These are phyloP conservation scores for Saraca asoca DNA, from an alignment of 331 rosid species.

Conservation along the genomic window DNA sequence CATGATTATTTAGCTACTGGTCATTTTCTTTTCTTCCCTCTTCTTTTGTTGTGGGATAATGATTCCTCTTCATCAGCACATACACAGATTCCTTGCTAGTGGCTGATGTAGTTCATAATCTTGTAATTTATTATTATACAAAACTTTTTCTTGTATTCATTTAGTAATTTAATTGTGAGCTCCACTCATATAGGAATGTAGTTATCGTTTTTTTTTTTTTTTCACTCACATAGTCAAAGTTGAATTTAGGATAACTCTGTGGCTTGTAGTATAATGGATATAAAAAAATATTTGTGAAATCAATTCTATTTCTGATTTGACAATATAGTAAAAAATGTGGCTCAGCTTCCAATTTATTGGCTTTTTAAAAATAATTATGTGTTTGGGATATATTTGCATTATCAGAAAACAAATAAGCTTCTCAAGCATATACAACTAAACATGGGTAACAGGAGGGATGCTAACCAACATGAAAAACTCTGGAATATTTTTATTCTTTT, in stretches of 20 bases:
- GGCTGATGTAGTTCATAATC: background rate
- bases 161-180: constrained; percentile 3
- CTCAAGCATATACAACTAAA: constrained; percentile 20
- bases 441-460: constrained; percentile 1
- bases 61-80: background rate
- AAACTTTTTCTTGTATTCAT: background rate
- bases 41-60: background rate
- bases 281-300: too few species aligned
- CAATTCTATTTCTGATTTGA: constrained; percentile 4
- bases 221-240: background rate
- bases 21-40: background rate
- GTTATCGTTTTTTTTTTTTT: background rate
- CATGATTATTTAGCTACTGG: background rate
- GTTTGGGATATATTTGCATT: background rate
- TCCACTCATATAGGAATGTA: background rate
- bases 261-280: too few species aligned
- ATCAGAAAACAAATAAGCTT: background rate
- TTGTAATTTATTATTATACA: constrained; percentile 2
- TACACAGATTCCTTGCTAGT: constrained; percentile 7
- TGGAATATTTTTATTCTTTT: background rate
- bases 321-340: background rate
- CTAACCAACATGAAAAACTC: background rate
- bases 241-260: background rate
- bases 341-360: constrained; percentile 6
- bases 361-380: background rate